A percentile compares a stretch with the other conserved stretches of the same genome.
Evolutionary conservation across 768 basidiomycete genomes (phyloP).

Genomic region (Udeniomyces megalosporus): DNA sequence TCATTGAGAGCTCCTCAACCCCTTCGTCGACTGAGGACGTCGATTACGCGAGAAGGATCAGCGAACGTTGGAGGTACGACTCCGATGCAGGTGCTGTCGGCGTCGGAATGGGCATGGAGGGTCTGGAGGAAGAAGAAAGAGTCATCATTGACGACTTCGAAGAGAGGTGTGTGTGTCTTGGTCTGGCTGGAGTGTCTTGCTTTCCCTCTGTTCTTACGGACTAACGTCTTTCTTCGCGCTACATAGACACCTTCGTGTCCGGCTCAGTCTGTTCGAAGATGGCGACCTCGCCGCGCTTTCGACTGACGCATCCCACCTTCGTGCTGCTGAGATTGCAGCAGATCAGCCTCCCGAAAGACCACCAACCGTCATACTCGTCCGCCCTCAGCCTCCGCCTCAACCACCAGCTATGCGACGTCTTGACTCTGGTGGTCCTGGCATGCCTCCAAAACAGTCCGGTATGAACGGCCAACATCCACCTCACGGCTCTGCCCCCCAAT

Average conservation of each 20-base stretch:
- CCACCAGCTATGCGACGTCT: slow-evolving; percentile 1
- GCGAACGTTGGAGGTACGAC: slow-evolving; percentile 31
- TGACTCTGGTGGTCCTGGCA: slow-evolving; percentile 1
- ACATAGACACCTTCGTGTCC: slow-evolving; percentile 4
- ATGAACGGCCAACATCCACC: not conserved
- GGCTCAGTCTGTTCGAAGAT: slow-evolving; percentile 1
- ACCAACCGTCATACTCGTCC: slow-evolving; percentile 14
- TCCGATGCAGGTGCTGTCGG: slow-evolving; percentile 22
- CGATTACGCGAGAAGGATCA: slow-evolving; percentile 20
- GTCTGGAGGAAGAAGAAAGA: slow-evolving; percentile 25
- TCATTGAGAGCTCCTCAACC: slow-evolving; percentile 5
- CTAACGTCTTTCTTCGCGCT: not conserved
- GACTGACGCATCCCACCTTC: slow-evolving; percentile 7
- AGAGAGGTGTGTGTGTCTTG: slow-evolving; percentile 13
- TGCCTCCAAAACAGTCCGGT: not conserved
- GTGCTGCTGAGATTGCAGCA: slow-evolving; percentile 6
- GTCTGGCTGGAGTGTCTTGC: not conserved
- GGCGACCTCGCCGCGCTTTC: slow-evolving; percentile 1
- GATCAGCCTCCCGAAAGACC: slow-evolving; percentile 13
- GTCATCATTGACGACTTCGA: slow-evolving; percentile 33
- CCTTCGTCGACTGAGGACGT: not conserved
- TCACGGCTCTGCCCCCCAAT: not conserved
- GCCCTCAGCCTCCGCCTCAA: slow-evolving; percentile 1
- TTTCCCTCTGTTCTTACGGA: not conserved
- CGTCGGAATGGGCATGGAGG: slow-evolving; percentile 28